Evolutionary conservation across 208 protist species (phyloP), one percentile per base, ranked within the genome.

Genomic region (Leishmania major): DNA sequence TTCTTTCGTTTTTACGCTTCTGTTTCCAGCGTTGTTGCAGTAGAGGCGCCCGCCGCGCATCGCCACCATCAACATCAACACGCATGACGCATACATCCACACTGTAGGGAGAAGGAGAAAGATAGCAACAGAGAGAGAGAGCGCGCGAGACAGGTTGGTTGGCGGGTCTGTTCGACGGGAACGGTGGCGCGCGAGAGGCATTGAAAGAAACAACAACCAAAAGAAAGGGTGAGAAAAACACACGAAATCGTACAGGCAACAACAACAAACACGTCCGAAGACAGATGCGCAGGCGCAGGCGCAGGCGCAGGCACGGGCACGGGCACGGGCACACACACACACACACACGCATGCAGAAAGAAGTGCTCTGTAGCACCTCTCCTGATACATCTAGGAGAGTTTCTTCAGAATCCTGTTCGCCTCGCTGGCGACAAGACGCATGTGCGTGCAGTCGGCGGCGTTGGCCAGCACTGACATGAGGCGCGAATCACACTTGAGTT

Each of bases 391-490:
- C 75, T 78, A 86, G 22, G 75, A 72, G 15, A 85, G 80, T 53
- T 80, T 57, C 74, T 85, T 80, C 57, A 82, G 35, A 60, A 82
- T 51, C 72, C 73, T 88, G 47, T 80, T 77, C 1, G 87, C 87
- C 79, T 90, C 87, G 28, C 81, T 40, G n/a, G 87, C 75, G 28
- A 87, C 78, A 0, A 80, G 73, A 62, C 81, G 84, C 53, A 85
- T 77, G 72, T 86, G 51, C 60, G 74, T 64, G 47, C 79, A 40
- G 47, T 37, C 72, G 2, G 78, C 53, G 6, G 84, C 73, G 49
- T 70, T 85, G 25, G 51, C 79, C 40, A 89, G 43, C 45, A 85
- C 80, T 3, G 82, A 60, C 8, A 75, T 53, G 6, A 88, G 75
- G 10, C 75, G 78, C 13, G 80, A 62, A 57, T 88, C 77, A 22